Conservation (phyloP, 2,329 filamentous ascomycete species). For the Monosporascus sp. region DNA sequence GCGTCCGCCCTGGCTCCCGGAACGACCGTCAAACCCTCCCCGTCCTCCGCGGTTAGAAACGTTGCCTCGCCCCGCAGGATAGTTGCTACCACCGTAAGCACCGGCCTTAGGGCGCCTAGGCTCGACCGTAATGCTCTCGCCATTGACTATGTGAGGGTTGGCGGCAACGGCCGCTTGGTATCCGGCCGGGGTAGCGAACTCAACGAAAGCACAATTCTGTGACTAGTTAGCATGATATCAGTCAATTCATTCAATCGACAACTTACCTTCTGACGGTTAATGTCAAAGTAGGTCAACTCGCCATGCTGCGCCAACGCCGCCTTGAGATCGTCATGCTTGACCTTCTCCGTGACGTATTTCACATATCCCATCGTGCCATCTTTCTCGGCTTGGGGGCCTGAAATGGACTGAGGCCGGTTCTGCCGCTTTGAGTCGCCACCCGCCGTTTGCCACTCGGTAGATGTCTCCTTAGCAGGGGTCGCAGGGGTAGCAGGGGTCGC, state of each 20-base stretch:
- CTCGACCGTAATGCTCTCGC: constrained; percentile 80
- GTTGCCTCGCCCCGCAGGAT: constrained; percentile 57
- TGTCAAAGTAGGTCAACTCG: constrained; percentile 66
- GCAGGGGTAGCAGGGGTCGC: constrained; percentile 15
- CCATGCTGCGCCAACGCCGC: constrained; percentile 67
- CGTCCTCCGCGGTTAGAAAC: constrained; percentile 56
- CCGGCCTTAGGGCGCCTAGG: constrained; percentile 75
- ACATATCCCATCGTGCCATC: constrained; percentile 82
- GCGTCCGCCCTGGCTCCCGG: constrained; percentile 58
- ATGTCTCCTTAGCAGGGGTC: constrained; percentile 44
- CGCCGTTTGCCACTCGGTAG: constrained; percentile 82
- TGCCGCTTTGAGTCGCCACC: constrained; percentile 80
- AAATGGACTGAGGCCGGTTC: constrained; percentile 64
- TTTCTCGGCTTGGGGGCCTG: constrained; percentile 57
- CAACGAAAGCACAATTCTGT: constrained; percentile 94
- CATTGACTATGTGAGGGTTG: constrained; percentile 81
- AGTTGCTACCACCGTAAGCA: constrained; percentile 66
- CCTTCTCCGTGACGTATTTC: constrained; percentile 90
- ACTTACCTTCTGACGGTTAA: constrained; percentile 77
- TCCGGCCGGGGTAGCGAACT: constrained; percentile 75
- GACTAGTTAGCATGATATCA: constrained; percentile 18
- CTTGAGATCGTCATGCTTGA: constrained; percentile 69
- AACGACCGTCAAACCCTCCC: constrained; percentile 58
- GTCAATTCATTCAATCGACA: constrained; percentile 2
- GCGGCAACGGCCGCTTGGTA: constrained; percentile 78